Evolutionary conservation across 140 eudicot species (phyloP).

Genomic region (Senecio squalidus): DNA sequence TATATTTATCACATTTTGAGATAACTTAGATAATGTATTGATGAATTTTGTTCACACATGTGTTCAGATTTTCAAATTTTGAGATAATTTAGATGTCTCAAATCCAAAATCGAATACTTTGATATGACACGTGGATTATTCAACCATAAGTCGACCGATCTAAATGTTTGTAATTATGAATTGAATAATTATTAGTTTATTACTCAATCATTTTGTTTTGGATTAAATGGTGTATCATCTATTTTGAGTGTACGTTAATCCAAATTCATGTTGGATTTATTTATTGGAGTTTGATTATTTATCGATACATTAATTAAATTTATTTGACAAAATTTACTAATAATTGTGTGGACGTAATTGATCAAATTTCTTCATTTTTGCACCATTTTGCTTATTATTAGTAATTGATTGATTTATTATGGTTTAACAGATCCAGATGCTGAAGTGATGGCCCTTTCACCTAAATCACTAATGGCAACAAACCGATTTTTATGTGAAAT

Average conservation of each 20-base stretch:
- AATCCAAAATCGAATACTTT: not conserved
- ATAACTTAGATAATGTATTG: not conserved
- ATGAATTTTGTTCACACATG: too few species aligned
- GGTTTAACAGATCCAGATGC: constrained; percentile 91
- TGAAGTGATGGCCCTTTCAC: constrained; percentile 91
- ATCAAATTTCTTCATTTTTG: not conserved
- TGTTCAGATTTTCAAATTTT: too few species aligned
- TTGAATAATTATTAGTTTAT: constrained; percentile 1
- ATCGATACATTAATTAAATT: not conserved
- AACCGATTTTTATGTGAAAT: constrained; percentile 93
- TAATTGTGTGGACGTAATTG: not conserved
- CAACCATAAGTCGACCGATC: not conserved
- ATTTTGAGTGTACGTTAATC: constrained; percentile 12
- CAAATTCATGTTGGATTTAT: not conserved
- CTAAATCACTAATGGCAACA: constrained; percentile 98
- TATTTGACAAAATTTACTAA: not conserved
- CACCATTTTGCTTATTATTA: not conserved
- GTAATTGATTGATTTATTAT: not conserved
- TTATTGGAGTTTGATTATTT: not conserved
- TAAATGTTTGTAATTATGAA: not conserved
- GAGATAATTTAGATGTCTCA: not conserved
- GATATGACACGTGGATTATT: constrained; percentile 6
- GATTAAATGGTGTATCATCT: not conserved
- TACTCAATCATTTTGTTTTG: constrained; percentile 7
- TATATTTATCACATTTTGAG: not conserved